Evolutionary conservation across 2,329 filamentous ascomycete genomes (phyloP).

Genomic region (Xylaria sp.): DNA sequence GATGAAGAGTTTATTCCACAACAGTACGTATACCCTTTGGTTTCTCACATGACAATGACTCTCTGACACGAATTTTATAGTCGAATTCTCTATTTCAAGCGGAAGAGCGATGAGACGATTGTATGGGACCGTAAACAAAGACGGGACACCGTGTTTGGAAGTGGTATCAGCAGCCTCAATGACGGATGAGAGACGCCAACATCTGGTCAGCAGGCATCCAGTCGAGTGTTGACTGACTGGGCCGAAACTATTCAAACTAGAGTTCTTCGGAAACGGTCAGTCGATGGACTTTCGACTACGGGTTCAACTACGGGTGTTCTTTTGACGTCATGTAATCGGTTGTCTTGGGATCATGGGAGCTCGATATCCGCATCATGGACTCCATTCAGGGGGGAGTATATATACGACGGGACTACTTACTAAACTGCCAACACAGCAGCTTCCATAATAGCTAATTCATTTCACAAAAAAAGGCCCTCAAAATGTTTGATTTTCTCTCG

Average conservation of each 20-base stretch:
- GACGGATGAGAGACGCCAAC: not conserved
- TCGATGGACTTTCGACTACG: not conserved
- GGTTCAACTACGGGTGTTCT: not conserved
- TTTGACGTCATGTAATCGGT: constrained; percentile 1
- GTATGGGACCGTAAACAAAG: constrained; percentile 54
- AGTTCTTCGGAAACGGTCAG: not conserved
- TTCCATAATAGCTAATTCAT: not conserved
- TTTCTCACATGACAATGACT: not conserved
- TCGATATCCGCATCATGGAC: not conserved
- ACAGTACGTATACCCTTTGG: constrained; percentile 32
- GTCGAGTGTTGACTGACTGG: not conserved
- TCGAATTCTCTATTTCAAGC: constrained; percentile 56
- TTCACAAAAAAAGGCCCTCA: not conserved
- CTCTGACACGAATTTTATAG: not conserved
- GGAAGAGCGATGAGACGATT: constrained; percentile 44
- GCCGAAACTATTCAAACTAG: not conserved
- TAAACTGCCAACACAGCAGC: not conserved
- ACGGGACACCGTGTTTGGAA: constrained; percentile 53
- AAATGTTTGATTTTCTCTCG: constrained; percentile 15
- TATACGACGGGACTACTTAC: not conserved
- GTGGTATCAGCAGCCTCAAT: constrained; percentile 34
- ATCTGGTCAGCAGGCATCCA: not conserved
- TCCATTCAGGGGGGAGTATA: not conserved
- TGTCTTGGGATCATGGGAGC: not conserved
- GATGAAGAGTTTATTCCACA: constrained; percentile 64